These are phyloP conservation scores for Boletus insuetus DNA, from an alignment of 768 basidiomycete species.

Conservation along the genomic window DNA sequence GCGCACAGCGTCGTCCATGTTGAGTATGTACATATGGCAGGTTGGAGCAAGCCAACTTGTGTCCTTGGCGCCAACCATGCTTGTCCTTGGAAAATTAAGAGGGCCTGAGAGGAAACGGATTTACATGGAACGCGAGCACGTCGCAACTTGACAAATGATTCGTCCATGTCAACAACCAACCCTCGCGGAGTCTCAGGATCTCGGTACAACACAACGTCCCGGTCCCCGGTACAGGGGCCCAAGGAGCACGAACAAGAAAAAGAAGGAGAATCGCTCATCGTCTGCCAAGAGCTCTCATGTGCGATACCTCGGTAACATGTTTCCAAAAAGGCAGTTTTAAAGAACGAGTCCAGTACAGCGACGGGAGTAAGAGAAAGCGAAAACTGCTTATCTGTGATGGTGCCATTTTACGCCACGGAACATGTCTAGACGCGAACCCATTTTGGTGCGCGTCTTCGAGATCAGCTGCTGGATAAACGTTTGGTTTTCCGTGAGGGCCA, in stretches of 20 bases:
- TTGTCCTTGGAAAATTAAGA: background rate
- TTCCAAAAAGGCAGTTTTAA: background rate
- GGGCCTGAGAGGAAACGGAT: background rate
- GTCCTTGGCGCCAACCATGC: too few species aligned
- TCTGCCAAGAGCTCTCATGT: background rate
- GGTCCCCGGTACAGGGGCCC: background rate
- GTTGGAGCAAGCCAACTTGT: too few species aligned
- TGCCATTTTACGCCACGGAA: background rate
- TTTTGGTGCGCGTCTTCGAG: conserved; percentile 12
- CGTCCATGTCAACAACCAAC: too few species aligned
- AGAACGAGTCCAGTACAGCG: background rate
- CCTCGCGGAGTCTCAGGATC: background rate
- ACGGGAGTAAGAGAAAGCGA: background rate
- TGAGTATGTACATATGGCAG: too few species aligned
- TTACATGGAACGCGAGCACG: background rate
- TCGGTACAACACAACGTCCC: background rate
- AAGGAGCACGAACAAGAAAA: background rate
- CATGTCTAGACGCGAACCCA: background rate
- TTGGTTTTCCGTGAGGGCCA: too few species aligned
- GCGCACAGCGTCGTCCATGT: background rate
- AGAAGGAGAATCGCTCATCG: background rate
- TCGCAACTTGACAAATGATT: background rate
- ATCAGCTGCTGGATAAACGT: conserved; percentile 21
- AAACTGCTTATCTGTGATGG: conserved; percentile 18
- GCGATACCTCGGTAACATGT: background rate